Base-by-base conservation (phyloP, 768 basidiomycete species). In the Rhodosporidiobolus sp. region DNA sequence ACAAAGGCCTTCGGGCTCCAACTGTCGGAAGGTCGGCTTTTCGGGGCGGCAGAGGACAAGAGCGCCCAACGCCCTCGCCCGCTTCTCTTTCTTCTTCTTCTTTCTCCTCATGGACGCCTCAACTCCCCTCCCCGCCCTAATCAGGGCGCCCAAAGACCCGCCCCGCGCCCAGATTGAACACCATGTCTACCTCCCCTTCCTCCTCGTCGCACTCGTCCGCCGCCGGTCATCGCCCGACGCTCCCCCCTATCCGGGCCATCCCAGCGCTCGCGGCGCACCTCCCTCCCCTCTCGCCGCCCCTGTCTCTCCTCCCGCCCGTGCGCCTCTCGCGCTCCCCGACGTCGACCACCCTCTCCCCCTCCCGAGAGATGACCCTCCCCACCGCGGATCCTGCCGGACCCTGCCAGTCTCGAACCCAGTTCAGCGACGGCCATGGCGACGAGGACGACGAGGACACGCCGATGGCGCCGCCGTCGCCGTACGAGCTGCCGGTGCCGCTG, bases 81-180 rank as follows among this genome's bases (percentile, higher is more conserved):
- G 38, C 38, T 14, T 43, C 38, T 43, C 38, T 43, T 14, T 43
- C 38, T 43, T 43, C 38, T 43, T 43, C 38, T 43, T 43, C 38
- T 43, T 56, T 57, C 35, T 57, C 56, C 35, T 57, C 56, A 57
- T 57, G 56, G 56, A 45, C 22, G 35, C 14, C 43, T 20, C 58
- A 59, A 46, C 58, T 28, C n/a, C 38, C 26, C 22, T 11, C 14
- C 14, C 45, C 45, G 58, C 58, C 43, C 43, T 19, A 11, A 46
- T 59, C 58, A 22, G 43, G 58, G 38, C 43, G 16, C 7, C n/a
- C 58, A 46, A 59, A 43, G 26, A 59, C 45, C 58, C 56, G 34
- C 58, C 58, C 3, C 38, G 11, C 28, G 3, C 12, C 9, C 38
- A 20, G 26, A 30, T 12, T 9, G 8, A 7, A 43, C 38, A 43